Evolutionary conservation across 2,329 filamentous ascomycete genomes (phyloP).

Genomic region (Aspergillus tanneri): DNA sequence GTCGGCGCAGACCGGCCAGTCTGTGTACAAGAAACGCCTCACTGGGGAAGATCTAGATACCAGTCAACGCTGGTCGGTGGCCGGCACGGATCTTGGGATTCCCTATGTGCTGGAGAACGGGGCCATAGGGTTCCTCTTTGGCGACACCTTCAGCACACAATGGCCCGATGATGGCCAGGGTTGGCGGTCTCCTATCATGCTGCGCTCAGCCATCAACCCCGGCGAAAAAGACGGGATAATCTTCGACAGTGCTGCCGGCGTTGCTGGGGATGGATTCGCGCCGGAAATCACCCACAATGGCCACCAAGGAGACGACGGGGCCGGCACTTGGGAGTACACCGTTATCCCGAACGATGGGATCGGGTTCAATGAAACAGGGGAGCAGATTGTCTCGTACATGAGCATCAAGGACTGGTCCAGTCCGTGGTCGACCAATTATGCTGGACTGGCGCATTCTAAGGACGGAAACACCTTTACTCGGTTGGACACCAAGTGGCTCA

Average conservation of each 20-base stretch:
- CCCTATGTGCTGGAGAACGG: not conserved
- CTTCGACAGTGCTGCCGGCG: not conserved
- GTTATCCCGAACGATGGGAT: not conserved
- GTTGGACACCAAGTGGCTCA: not conserved
- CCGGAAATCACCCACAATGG: not conserved
- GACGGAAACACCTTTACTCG: not conserved
- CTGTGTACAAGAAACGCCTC: not conserved
- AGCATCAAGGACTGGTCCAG: not conserved
- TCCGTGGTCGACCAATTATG: not conserved
- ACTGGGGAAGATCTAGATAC: conserved; percentile 1
- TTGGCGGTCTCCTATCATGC: not conserved
- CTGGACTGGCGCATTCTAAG: not conserved
- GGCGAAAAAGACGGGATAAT: not conserved
- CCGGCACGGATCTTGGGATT: not conserved
- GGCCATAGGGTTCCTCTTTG: not conserved
- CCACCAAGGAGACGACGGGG: not conserved
- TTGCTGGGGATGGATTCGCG: not conserved
- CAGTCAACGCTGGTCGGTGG: not conserved
- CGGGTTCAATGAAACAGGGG: not conserved
- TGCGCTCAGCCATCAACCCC: not conserved
- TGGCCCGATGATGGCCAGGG: not conserved
- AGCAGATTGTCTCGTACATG: not conserved
- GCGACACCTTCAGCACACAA: not conserved
- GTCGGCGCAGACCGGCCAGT: not conserved
- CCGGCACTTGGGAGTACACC: not conserved